Conservation (phyloP, 2,329 filamentous ascomycete genomes). For the Neurospora sp. region DNA sequence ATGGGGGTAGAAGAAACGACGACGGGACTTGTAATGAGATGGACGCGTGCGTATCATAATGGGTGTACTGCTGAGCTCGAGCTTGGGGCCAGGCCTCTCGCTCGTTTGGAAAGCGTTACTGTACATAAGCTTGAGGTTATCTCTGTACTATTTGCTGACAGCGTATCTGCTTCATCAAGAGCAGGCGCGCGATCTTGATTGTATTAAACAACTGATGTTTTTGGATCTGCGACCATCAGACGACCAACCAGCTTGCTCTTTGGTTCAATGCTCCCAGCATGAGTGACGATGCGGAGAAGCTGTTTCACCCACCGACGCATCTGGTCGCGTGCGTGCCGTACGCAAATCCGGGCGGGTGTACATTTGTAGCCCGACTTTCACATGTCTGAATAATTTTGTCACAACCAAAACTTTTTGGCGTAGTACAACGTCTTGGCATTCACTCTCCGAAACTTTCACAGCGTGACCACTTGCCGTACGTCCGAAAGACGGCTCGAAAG, state of each 20-base stretch:
- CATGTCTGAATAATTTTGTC: neutral
- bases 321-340: neutral
- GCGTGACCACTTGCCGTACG: neutral
- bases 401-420: neutral
- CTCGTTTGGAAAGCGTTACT: neutral
- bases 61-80: neutral
- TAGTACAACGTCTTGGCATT: neutral
- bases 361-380: neutral
- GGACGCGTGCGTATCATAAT: neutral
- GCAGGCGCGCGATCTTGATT: neutral
- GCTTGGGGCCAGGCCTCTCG: neutral
- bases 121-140: neutral
- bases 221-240: neutral
- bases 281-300: neutral
- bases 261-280: neutral
- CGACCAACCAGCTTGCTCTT: neutral
- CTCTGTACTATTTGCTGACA: neutral
- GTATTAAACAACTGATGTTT: neutral
- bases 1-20: neutral
- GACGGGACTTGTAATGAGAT: neutral
- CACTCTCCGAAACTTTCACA: neutral
- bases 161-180: neutral
- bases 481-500: neutral
- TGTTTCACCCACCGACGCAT: neutral
- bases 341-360: neutral